Evolutionary conservation across 1,284 basidiomycete genomes (phyloP), one percentile per base, ranked within the genome.

Genomic region (Cutaneotrichosporon sp.): DNA sequence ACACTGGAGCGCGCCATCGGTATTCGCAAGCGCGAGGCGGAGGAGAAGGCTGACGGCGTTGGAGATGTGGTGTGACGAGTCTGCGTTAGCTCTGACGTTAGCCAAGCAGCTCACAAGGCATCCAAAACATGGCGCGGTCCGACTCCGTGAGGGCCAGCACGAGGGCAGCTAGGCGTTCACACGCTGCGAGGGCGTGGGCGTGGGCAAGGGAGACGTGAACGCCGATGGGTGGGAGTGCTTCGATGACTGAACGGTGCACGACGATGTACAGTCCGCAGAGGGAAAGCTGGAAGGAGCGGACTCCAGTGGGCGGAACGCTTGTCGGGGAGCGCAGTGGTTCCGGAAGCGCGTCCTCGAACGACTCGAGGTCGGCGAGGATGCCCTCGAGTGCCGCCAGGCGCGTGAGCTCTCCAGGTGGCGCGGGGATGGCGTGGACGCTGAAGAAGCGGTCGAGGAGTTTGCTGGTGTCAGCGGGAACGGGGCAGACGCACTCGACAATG

Each of bases 61-160:
- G 25, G 71, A 71, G 47, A 76, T 67, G 56, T 74, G 73, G 47
- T 70, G 67, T 11, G 68, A 67, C 0, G 69, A 67, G 52, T 73
- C 74, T 76, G 62, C 24, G 46, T 47, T 13, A 47, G 46, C 22
- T n/a, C n/a, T n/a, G 14, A 6, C 11, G 10, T 18, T 8, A 7
- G 24, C 6, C 18, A 1, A 3, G 6, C 0, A 1, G 66, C 72
- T 58, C 20, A 76, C 74, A 74, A 10, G 72, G 72, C 55, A 69
- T 65, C 74, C 74, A 76, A 54, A 70, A 75, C 20, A 57, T 43
- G 10, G 50, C 56, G 6, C 62, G 58, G 20, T 73, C 70, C 1
- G 38, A 54, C 1, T 46, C 20, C 2, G 43, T 58, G 1, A 76
- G 54, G 8, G 45, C 46, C 25, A 61, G 50, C 1, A 72, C 56